These are phyloP conservation scores for Brassica nigra DNA, from an alignment of 345 rosid species.

Conservation along the genomic window DNA sequence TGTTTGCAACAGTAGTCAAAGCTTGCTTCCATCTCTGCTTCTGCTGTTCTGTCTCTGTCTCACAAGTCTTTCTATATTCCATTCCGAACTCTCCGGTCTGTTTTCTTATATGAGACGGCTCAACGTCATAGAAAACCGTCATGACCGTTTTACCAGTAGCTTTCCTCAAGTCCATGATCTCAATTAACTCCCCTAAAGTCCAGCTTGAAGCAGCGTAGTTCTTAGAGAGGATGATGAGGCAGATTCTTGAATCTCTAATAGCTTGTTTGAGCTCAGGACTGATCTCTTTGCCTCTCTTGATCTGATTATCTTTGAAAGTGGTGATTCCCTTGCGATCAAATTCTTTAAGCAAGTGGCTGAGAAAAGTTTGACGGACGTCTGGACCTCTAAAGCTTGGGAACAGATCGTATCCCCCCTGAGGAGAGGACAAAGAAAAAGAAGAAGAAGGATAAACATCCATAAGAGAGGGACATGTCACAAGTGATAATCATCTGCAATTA, in stretches of 20 bases:
- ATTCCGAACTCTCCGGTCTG: constrained; percentile 1
- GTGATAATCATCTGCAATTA: not conserved
- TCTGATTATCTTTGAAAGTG: constrained; percentile 12
- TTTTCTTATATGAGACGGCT: constrained; percentile 29
- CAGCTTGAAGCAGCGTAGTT: constrained; percentile 12
- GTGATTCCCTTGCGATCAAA: not conserved
- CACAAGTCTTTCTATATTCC: constrained; percentile 1
- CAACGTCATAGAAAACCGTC: constrained; percentile 15
- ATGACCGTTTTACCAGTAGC: not conserved
- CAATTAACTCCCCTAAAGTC: constrained; percentile 11
- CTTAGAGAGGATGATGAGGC: not conserved
- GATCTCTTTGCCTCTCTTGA: constrained; percentile 6
- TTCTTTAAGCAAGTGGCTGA: constrained; percentile 15
- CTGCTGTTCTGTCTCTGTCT: not conserved
- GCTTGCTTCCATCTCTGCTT: constrained; percentile 17
- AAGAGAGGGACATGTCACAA: not conserved
- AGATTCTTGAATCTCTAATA: constrained; percentile 9
- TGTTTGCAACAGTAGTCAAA: not conserved
- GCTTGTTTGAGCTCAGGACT: constrained; percentile 15
- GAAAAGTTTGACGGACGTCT: constrained; percentile 23
- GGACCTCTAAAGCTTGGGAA: constrained; percentile 21
- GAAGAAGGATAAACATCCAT: not conserved
- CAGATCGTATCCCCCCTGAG: not conserved
- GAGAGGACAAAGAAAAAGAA: not conserved
- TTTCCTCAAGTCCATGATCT: constrained; percentile 15